A percentile compares a stretch with the other conserved stretches of the same genome.
These are phyloP conservation scores for Colletotrichum aenigma DNA, from an alignment of 2,329 filamentous ascomycete genomes.

Conservation along the genomic window DNA sequence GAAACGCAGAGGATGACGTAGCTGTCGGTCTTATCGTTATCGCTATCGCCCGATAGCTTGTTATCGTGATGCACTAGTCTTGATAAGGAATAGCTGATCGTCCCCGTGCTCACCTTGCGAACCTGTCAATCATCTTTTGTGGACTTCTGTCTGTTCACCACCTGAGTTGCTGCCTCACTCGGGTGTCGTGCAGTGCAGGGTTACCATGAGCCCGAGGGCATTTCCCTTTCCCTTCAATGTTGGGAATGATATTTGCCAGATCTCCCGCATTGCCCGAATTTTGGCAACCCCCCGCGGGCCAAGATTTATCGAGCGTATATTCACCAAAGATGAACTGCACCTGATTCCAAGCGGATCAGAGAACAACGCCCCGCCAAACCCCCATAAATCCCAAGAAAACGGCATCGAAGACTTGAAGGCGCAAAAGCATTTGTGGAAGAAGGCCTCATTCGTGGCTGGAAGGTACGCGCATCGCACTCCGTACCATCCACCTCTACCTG, in stretches of 20 bases:
- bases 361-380: conserved; percentile 1
- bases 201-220: conserved; percentile 20
- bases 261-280: conserved; percentile 67
- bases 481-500: neutral
- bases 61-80: conserved; percentile 3
- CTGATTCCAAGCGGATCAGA: conserved; percentile 7
- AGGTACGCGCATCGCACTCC: conserved; percentile 31
- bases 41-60: neutral
- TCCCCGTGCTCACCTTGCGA: neutral
- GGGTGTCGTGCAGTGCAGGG: neutral
- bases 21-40: conserved; percentile 8
- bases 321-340: conserved; percentile 45
- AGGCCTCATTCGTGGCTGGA: conserved; percentile 47
- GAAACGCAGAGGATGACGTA: conserved; percentile 7
- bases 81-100: neutral
- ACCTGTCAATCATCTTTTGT: neutral
- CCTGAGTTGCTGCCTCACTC: neutral
- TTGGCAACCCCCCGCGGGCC: conserved; percentile 47
- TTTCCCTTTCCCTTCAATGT: conserved; percentile 73
- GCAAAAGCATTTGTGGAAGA: conserved; percentile 35
- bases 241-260: conserved; percentile 80
- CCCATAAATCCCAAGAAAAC: neutral
- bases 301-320: conserved; percentile 53
- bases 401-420: conserved; percentile 2
- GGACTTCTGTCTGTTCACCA: neutral